A percentile compares a stretch with the other conserved stretches of the same genome.
Evolutionary conservation across 2,329 filamentous ascomycete genomes (phyloP).

Genomic region (Fusarium tanahbumbuense): DNA sequence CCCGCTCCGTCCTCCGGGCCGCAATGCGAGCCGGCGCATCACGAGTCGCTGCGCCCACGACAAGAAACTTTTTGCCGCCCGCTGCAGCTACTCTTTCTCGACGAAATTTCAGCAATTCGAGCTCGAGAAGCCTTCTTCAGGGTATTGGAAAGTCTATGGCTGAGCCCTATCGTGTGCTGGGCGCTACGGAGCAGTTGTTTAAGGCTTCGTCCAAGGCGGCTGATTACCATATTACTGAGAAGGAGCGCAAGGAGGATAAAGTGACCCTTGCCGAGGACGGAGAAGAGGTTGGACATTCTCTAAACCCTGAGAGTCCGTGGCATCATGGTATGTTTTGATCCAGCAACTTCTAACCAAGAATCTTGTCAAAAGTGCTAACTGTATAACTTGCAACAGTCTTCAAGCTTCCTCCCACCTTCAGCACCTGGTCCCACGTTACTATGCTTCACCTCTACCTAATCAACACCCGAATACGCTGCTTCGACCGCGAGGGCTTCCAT

Average conservation of each 20-base stretch:
- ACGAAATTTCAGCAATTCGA: slow-evolving; percentile 55
- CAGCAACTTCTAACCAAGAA: background rate
- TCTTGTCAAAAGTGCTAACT: background rate
- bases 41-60: slow-evolving; percentile 41
- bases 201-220: slow-evolving; percentile 78
- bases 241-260: slow-evolving; percentile 71
- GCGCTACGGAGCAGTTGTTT: slow-evolving; percentile 81
- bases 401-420: slow-evolving; percentile 86
- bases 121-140: slow-evolving; percentile 49
- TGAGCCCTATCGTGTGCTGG: slow-evolving; percentile 79
- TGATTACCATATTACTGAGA: slow-evolving; percentile 79
- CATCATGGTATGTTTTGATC: slow-evolving; percentile 72
- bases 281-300: slow-evolving; percentile 76
- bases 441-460: slow-evolving; percentile 97
- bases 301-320: slow-evolving; percentile 65
- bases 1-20: slow-evolving; percentile 54
- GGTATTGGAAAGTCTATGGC: slow-evolving; percentile 50
- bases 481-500: slow-evolving; percentile 75
- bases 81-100: slow-evolving; percentile 24
- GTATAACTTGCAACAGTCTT: slow-evolving; percentile 67
- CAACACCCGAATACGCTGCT: slow-evolving; percentile 82
- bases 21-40: slow-evolving; percentile 48
- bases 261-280: slow-evolving; percentile 80
- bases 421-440: slow-evolving; percentile 94
- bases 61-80: slow-evolving; percentile 33